Conservation (phyloP, 805 yeast species). For the Starmerella potacharoeniae region DNA sequence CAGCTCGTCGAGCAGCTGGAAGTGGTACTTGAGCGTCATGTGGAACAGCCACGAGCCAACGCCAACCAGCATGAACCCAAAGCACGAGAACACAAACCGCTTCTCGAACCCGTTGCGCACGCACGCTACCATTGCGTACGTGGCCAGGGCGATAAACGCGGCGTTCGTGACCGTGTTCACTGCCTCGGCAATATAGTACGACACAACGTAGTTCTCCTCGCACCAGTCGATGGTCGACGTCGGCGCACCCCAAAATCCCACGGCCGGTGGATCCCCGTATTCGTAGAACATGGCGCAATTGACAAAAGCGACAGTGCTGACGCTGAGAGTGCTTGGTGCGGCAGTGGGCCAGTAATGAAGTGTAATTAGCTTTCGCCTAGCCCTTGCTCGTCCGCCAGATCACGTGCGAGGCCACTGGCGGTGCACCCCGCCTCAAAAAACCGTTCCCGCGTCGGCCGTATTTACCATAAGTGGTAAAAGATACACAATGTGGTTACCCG, state of each 20-base stretch:
- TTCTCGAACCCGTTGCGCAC: conserved; percentile 49
- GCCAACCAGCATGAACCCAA: conserved; percentile 84
- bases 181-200: conserved; percentile 79
- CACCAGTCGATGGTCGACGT: conserved; percentile 99
- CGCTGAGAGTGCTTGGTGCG: neutral
- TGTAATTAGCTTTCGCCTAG: neutral
- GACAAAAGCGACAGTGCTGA: neutral
- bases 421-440: neutral
- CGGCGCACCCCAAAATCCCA: conserved; percentile 29
- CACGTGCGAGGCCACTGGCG: neutral
- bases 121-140: conserved; percentile 54
- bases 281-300: conserved; percentile 4
- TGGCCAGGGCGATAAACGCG: conserved; percentile 42
- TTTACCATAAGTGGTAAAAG: neutral
- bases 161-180: conserved; percentile 75
- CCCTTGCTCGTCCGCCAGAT: neutral
- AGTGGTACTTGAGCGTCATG: conserved; percentile 85
- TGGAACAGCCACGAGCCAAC: conserved; percentile 92
- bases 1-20: conserved; percentile 83
- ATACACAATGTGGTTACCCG: neutral
- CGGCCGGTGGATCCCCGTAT: conserved; percentile 12
- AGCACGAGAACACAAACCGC: conserved; percentile 57
- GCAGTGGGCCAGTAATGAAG: neutral
- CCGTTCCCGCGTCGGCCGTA: neutral
- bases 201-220: conserved; percentile 87